These are phyloP conservation scores for Phaeoacremonium minimum DNA, from an alignment of 2,329 filamentous ascomycete genomes.

Conservation along the genomic window DNA sequence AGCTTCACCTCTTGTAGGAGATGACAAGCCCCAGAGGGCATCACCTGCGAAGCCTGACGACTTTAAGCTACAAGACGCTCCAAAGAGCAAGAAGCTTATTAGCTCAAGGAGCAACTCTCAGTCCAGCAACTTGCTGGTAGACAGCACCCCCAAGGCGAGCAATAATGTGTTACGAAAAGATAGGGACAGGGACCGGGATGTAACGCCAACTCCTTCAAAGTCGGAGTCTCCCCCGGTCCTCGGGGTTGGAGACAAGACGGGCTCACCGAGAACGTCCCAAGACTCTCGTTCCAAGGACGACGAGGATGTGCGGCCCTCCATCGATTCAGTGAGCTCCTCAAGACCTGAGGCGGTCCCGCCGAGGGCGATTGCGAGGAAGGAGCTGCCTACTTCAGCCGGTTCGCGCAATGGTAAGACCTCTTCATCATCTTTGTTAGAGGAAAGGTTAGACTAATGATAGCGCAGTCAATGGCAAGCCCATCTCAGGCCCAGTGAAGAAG, in stretches of 20 bases:
- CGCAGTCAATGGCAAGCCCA: conserved; percentile 32
- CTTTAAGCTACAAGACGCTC: conserved; percentile 79
- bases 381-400: conserved; percentile 39
- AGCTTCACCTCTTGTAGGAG: too few species aligned
- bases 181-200: too few species aligned
- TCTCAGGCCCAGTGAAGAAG: conserved; percentile 15
- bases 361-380: conserved; percentile 61
- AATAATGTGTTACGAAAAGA: conserved; percentile 31
- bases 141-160: conserved; percentile 26
- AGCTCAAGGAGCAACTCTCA: conserved; percentile 40
- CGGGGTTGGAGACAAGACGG: conserved; percentile 26
- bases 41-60: conserved; percentile 31
- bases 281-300: conserved; percentile 56
- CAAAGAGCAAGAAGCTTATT: conserved; percentile 53
- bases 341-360: conserved; percentile 13
- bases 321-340: conserved; percentile 30
- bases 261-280: conserved; percentile 50
- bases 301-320: conserved; percentile 37
- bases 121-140: conserved; percentile 32
- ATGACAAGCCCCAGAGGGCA: conserved; percentile 21
- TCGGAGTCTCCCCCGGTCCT: conserved; percentile 27
- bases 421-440: too few species aligned
- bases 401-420: conserved; percentile 39
- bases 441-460: too few species aligned
- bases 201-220: conserved; percentile 11